phyloP scores from a whole-genome alignment of 805 yeast genomes.

The Metschnikowia henanensis region DNA sequence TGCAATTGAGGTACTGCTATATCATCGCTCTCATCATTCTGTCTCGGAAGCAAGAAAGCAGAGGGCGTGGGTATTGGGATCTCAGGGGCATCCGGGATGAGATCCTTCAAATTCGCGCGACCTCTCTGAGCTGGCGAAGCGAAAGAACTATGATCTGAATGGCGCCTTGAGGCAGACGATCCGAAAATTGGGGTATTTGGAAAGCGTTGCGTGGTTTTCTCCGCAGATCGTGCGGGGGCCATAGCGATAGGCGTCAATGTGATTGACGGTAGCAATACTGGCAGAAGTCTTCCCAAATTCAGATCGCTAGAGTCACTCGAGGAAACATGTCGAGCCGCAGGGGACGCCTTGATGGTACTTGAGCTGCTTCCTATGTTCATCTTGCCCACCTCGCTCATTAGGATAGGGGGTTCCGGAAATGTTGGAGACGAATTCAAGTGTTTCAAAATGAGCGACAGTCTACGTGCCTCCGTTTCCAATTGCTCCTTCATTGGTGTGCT shows the following conservation, averaged over 20 bases:
- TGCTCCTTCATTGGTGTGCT: slow-evolving; percentile 10
- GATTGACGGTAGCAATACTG: slow-evolving; percentile 12
- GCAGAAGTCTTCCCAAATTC: slow-evolving; percentile 18
- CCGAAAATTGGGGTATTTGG: slow-evolving; percentile 14
- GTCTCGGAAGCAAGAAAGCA: neutral
- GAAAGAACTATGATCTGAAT: slow-evolving; percentile 1
- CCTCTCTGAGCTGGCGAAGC: slow-evolving; percentile 11
- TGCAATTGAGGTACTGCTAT: slow-evolving; percentile 14
- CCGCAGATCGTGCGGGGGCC: slow-evolving; percentile 1
- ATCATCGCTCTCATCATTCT: slow-evolving; percentile 18
- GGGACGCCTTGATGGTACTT: slow-evolving; percentile 6
- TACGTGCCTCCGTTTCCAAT: slow-evolving; percentile 11
- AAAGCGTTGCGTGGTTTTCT: slow-evolving; percentile 9
- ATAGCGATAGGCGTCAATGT: slow-evolving; percentile 9
- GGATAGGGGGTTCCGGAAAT: slow-evolving; percentile 43
- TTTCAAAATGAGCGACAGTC: slow-evolving; percentile 35
- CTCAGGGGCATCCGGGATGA: slow-evolving; percentile 10
- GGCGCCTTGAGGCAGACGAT: slow-evolving; percentile 4
- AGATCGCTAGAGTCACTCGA: slow-evolving; percentile 9
- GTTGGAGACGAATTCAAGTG: slow-evolving; percentile 44
- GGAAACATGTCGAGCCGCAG: neutral
- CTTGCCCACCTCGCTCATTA: slow-evolving; percentile 35
- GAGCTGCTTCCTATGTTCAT: slow-evolving; percentile 16
- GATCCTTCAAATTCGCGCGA: neutral
- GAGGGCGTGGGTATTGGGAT: slow-evolving; percentile 5